Base-by-base conservation (phyloP, 352 stramenopile species). In the Phytopythium oedochilum region DNA sequence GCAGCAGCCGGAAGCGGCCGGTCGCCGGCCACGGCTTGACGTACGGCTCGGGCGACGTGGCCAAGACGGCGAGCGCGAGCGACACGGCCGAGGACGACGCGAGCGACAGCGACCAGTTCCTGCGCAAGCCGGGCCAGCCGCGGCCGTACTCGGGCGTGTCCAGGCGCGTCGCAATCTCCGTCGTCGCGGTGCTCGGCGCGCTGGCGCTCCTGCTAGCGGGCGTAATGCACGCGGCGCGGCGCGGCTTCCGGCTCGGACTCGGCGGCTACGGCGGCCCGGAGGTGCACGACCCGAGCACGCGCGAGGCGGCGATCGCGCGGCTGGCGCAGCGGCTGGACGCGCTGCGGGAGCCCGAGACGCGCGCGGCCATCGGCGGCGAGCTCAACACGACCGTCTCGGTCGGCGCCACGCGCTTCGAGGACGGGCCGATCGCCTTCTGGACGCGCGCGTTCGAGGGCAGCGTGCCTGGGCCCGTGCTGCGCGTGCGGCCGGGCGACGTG, bases 341-440 rank as follows among this genome's bases (percentile, higher is more conserved):
- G 15, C 66, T 89, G 2, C 53, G 35, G 4, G 44, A 69, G 15
- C 74, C 77, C 8, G 61, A 75, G 51, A 70, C 66, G 48, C 68
- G 76, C 36, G 35, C 53, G 1, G 70, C 75, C 0, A 51, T 62
- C 35, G 61, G 83, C 54, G 83, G 85, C 43, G 70, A 81, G 57
- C 75, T 95, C 28, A 72, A 83, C 25, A 89, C 76, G 18, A 83
- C 66, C 18, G 52, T 95, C 14, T 62, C 56, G 11, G 74, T 93
- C 15, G 40, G 48, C 0, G 32, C 77, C 12, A 66, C 60, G 53
- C 73, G 68, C 23, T 79, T 87, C 32, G 65, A 66, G 10, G 65
- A 72, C 52, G 77, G 76, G 0, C 79, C 76, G 2, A 74, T 94
- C 44, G 65, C 73, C 10, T 92, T 93, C 66, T 88, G 71, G 55